phyloP scores from a whole-genome alignment of 164 flowering plant species.

The grape (Vitis vinifera) region ASM3070453v1 NC_081817.1:22130501-22131000 shows the following conservation, averaged over 20 bases:
- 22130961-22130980: conserved; percentile 89
- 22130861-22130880: conserved; percentile 52
- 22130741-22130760: conserved; percentile 96
- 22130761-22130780: not conserved
- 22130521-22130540: no score
- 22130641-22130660: conserved; percentile 3
- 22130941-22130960: conserved; percentile 85
- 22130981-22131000: conserved; percentile 89
- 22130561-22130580: no score
- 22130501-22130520: no score
- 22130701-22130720: conserved; percentile 77
- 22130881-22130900: conserved; percentile 89
- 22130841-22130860: not conserved
- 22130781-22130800: not conserved
- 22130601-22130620: not conserved
- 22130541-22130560: no score
- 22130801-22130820: not conserved
- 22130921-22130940: conserved; percentile 94
- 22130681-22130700: conserved; percentile 64
- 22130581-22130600: not conserved
- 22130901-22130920: conserved; percentile 89
- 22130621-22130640: not conserved
- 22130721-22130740: conserved; percentile 95
- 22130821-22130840: not conserved
- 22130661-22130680: conserved; percentile 68